Conservation (phyloP, 805 yeast species). For the Candida arabinofermentans region DNA sequence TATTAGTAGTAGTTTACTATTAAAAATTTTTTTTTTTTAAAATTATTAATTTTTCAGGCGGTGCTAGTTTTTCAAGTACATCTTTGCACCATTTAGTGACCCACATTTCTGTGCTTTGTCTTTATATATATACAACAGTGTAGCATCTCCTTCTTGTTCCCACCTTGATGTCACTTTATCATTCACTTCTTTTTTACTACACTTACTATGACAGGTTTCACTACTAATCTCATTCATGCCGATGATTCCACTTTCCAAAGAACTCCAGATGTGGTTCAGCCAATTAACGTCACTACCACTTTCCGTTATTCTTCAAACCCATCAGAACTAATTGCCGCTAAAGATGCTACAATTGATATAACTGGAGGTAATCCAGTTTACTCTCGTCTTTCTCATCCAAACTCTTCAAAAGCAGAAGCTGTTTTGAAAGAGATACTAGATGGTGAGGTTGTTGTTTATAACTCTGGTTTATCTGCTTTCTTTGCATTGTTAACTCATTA, state of each 20-base stretch:
- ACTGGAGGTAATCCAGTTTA: conserved; percentile 42
- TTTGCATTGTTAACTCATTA: conserved; percentile 64
- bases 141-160: neutral
- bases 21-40: no score
- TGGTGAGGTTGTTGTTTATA: conserved; percentile 65
- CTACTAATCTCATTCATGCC: conserved; percentile 64
- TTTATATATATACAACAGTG: no score
- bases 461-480: conserved; percentile 80
- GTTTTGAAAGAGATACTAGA: conserved; percentile 56
- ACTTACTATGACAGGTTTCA: conserved; percentile 39
- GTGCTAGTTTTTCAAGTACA: no score
- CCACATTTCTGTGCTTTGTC: no score
- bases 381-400: conserved; percentile 75
- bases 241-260: conserved; percentile 54
- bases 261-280: conserved; percentile 68
- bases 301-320: conserved; percentile 65
- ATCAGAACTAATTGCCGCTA: conserved; percentile 44
- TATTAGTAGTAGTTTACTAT: no score
- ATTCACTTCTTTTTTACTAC: conserved; percentile 3
- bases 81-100: no score
- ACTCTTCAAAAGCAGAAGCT: conserved; percentile 61
- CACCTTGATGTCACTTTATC: no score
- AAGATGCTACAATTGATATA: conserved; percentile 26
- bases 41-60: no score
- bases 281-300: conserved; percentile 80